Conservation (phyloP, 306 rosid genomes). For the Senna siamea region DNA sequence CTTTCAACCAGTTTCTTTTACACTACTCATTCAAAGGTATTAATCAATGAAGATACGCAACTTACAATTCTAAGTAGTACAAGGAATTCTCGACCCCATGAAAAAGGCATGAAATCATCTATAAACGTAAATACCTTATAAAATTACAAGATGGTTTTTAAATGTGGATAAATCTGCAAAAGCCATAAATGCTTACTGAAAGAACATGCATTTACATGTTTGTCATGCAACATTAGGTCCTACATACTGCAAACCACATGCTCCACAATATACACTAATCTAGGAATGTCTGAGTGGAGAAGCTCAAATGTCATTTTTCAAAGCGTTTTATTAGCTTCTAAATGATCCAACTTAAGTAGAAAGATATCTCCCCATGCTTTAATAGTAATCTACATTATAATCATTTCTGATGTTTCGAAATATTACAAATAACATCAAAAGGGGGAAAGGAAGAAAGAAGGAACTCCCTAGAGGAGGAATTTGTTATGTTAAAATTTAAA, state of each 20-base stretch:
- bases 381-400: background rate
- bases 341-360: background rate
- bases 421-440: background rate
- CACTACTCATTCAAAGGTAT: conserved; percentile 4
- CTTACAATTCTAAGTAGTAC: background rate
- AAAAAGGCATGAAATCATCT: background rate
- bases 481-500: background rate
- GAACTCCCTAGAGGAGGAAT: background rate
- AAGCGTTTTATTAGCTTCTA: background rate
- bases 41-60: background rate
- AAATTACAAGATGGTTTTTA: conserved; percentile 1
- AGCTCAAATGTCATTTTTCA: background rate
- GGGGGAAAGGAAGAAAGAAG: background rate
- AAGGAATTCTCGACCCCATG: conserved; percentile 20
- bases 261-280: conserved; percentile 1
- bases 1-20: background rate
- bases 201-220: background rate
- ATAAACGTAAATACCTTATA: background rate
- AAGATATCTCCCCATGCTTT: background rate
- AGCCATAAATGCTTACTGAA: conserved; percentile 19
- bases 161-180: background rate
- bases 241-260: conserved; percentile 1
- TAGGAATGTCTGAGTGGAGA: conserved; percentile 1
- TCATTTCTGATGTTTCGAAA: background rate
- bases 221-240: background rate